Evolutionary conservation across 2,329 filamentous ascomycete species (phyloP).

Genomic region (Scedosporium apiospermum): DNA sequence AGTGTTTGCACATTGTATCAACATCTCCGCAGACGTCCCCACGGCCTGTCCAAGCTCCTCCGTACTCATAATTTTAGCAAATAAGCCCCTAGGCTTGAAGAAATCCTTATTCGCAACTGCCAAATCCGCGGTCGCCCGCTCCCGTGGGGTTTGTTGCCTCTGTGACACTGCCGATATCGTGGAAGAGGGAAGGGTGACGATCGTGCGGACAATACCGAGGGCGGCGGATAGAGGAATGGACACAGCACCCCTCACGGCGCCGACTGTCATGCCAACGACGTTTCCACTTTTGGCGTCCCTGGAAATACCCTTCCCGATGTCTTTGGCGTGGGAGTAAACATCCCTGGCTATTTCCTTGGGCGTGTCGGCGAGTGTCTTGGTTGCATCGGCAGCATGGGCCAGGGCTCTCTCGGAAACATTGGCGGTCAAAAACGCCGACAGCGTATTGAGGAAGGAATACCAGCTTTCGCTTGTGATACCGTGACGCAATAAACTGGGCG

Average conservation of each 20-base stretch:
- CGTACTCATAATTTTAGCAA: slow-evolving; percentile 25
- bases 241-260: slow-evolving; percentile 26
- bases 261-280: slow-evolving; percentile 25
- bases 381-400: slow-evolving; percentile 31
- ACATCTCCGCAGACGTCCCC: slow-evolving; percentile 9
- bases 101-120: slow-evolving; percentile 33
- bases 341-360: slow-evolving; percentile 26
- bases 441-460: slow-evolving; percentile 25
- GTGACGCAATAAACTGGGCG: slow-evolving; percentile 25
- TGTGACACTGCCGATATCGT: slow-evolving; percentile 22
- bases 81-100: slow-evolving; percentile 27
- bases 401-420: slow-evolving; percentile 33
- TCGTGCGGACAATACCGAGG: slow-evolving; percentile 24
- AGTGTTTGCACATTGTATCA: slow-evolving; percentile 6
- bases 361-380: slow-evolving; percentile 22
- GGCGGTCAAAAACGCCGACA: slow-evolving; percentile 36
- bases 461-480: slow-evolving; percentile 26
- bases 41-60: slow-evolving; percentile 11
- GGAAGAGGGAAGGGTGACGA: slow-evolving; percentile 22
- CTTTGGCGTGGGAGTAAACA: slow-evolving; percentile 24
- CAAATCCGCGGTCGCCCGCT: slow-evolving; percentile 30
- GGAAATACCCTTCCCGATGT: slow-evolving; percentile 24
- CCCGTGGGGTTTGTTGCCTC: slow-evolving; percentile 29
- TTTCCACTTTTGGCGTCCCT: slow-evolving; percentile 28
- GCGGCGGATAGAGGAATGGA: slow-evolving; percentile 28